Conservation (phyloP, 805 yeast species). For the Nakazawaea ernobii region DNA sequence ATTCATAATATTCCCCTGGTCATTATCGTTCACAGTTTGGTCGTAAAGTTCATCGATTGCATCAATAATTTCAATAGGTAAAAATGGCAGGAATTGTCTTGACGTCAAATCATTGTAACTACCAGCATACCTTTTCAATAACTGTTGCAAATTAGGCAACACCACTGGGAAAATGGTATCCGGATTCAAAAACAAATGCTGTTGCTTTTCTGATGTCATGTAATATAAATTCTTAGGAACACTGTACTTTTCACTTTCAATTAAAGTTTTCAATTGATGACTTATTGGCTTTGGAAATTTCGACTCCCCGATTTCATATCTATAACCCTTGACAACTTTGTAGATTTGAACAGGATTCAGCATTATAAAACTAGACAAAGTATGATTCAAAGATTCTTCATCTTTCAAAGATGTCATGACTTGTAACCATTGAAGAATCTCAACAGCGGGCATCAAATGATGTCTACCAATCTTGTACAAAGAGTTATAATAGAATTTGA, state of each 20-base stretch:
- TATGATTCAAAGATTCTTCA: constrained; percentile 54
- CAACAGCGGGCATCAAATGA: constrained; percentile 68
- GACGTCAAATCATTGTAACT: constrained; percentile 52
- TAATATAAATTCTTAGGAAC: constrained; percentile 16
- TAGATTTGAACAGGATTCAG: constrained; percentile 67
- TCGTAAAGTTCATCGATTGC: constrained; percentile 64
- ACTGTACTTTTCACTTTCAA: constrained; percentile 9
- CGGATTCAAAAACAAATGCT: constrained; percentile 42
- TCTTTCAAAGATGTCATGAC: constrained; percentile 68
- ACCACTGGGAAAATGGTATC: constrained; percentile 49
- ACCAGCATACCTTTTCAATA: constrained; percentile 71
- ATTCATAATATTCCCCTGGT: constrained; percentile 15
- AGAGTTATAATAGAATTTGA: constrained; percentile 58
- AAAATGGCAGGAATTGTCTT: constrained; percentile 58
- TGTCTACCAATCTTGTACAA: constrained; percentile 58
- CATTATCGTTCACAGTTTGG: constrained; percentile 22
- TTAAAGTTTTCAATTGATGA: constrained; percentile 33
- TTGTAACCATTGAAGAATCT: constrained; percentile 86
- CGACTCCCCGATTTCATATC: constrained; percentile 77
- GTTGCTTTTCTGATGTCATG: constrained; percentile 15
- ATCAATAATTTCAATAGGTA: constrained; percentile 68
- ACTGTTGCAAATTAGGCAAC: constrained; percentile 69
- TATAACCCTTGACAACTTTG: constrained; percentile 67
- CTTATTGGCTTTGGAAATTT: constrained; percentile 52
- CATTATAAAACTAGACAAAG: constrained; percentile 45